Evolutionary conservation across 176 grass and related monocot genomes (phyloP), one percentile per base, ranked within the genome.

Genomic region (Thinopyrum elongatum): DNA sequence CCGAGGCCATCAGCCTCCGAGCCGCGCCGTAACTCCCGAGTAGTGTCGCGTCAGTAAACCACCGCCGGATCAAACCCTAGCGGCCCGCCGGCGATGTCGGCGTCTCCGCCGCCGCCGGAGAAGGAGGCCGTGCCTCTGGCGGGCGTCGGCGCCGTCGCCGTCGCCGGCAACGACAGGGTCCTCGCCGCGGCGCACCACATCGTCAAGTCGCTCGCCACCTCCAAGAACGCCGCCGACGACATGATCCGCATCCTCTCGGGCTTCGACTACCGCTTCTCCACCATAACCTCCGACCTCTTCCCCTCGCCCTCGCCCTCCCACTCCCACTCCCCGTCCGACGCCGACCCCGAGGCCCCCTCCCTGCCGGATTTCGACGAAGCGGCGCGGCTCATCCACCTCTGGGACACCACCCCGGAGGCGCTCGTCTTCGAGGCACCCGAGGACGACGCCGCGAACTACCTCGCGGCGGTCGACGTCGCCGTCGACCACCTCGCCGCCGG

Each of bases 211-310:
- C 97, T 99, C 80, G 97, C 93, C 76, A 96, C 92, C 27, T 96
- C 97, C 25, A 99, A 99, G 85, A 99, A 96, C 94, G 97, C 97
- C n/a, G 92, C 97, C 2, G 97, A 94, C 46, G 97, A 99, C 90
- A 99, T 99, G 97, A 99, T 96, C 65, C 94, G 97, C 59, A 99
- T 99, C 88, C 89, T 99, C 55, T 99, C 97, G 4, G 92, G 97
- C 6, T 99, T 99, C 79, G 97, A 99, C 85, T 92, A 96, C 85
- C 95, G 93, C 71, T 82, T 98, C 39, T 98, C 95, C 49, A 89
- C 87, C 70, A 89, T 98, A 51, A 90, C 92, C 71, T 71, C 92
- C 71, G 83, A 90, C 65, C 79, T 89, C 88, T 89, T 79, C 79
- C 84, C 86, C 11, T 94, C 90, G 6, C 67, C 80, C 8, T 46